Evolutionary conservation across 306 rosid species (phyloP).

Genomic region (Lathyrus oleraceus): DNA sequence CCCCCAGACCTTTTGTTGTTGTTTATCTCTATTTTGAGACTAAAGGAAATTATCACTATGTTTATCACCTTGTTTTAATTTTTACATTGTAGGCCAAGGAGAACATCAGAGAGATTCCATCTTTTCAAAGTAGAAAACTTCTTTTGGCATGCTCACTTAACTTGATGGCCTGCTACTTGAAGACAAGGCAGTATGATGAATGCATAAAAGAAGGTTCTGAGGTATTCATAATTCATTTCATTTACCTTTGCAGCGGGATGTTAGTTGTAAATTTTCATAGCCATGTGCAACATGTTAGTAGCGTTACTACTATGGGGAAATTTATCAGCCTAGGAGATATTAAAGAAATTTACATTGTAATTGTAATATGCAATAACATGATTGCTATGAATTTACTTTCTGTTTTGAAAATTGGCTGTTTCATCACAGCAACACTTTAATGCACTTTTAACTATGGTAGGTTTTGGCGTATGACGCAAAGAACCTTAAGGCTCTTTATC

Average conservation of each 20-base stretch:
- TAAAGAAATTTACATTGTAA: slow-evolving; percentile 16
- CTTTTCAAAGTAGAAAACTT: slow-evolving; percentile 69
- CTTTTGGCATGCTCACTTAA: slow-evolving; percentile 90
- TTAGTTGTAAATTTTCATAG: slow-evolving; percentile 25
- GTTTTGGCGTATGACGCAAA: slow-evolving; percentile 75
- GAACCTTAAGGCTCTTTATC: slow-evolving; percentile 90
- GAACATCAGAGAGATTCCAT: slow-evolving; percentile 65
- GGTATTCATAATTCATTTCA: slow-evolving; percentile 50
- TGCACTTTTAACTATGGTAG: slow-evolving; percentile 43
- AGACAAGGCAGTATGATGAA: slow-evolving; percentile 74
- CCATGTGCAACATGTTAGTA: slow-evolving; percentile 2
- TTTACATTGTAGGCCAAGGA: slow-evolving; percentile 75
- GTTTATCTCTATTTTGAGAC: not conserved
- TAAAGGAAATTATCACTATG: not conserved
- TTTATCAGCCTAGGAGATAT: slow-evolving; percentile 11
- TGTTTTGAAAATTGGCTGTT: slow-evolving; percentile 22
- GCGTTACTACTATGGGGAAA: slow-evolving; percentile 25
- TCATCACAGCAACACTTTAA: not conserved
- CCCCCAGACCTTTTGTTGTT: not conserved
- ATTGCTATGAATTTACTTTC: slow-evolving; percentile 6
- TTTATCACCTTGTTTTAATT: slow-evolving; percentile 25
- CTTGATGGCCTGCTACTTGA: slow-evolving; percentile 95
- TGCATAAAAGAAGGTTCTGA: slow-evolving; percentile 90
- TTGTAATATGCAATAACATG: not conserved
- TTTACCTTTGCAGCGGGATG: slow-evolving; percentile 31